phyloP scores from a whole-genome alignment of 2,329 filamentous ascomycete species.

The Sphaerulina vaccinii region DNA sequence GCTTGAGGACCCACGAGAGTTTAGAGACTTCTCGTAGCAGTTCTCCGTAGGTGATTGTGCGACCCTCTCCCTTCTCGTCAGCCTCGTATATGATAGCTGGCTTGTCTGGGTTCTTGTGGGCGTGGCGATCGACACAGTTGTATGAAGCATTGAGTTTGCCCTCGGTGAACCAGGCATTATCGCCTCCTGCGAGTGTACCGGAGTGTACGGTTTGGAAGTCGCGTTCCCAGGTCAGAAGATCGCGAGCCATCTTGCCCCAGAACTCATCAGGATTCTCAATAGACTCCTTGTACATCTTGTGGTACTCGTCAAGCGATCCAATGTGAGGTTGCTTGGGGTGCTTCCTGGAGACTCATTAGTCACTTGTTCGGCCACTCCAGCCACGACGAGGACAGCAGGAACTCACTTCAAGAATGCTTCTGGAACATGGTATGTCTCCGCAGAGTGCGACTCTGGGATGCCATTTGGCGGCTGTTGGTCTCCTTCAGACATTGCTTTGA shows the following conservation, averaged over 20 bases:
- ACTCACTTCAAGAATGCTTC: conserved; percentile 44
- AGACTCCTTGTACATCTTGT: conserved; percentile 72
- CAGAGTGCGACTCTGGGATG: conserved; percentile 31
- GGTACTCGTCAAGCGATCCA: conserved; percentile 60
- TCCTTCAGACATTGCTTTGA: conserved; percentile 27
- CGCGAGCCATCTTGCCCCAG: conserved; percentile 82
- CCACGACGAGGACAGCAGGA: neutral
- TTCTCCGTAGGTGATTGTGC: conserved; percentile 88
- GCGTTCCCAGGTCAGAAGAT: conserved; percentile 83
- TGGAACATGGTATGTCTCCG: conserved; percentile 32
- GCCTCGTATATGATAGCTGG: conserved; percentile 98
- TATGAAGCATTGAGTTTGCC: conserved; percentile 92
- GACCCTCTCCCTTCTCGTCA: conserved; percentile 83
- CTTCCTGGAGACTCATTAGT: conserved; percentile 46
- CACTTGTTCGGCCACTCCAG: neutral
- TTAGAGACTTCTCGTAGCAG: conserved; percentile 88
- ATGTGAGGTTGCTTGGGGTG: conserved; percentile 62
- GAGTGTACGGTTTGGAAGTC: conserved; percentile 88
- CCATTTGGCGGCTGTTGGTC: conserved; percentile 21
- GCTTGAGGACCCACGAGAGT: conserved; percentile 82
- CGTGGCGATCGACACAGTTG: conserved; percentile 96
- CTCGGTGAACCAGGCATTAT: conserved; percentile 93
- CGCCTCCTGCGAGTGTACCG: conserved; percentile 74
- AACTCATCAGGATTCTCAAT: conserved; percentile 87
- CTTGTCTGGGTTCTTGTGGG: conserved; percentile 88